Percentiles rank a stretch among this genome's conserved stretches.
phyloP scores from a whole-genome alignment of 176 grass and related monocot species.

The Oryza longistaminata region DNA sequence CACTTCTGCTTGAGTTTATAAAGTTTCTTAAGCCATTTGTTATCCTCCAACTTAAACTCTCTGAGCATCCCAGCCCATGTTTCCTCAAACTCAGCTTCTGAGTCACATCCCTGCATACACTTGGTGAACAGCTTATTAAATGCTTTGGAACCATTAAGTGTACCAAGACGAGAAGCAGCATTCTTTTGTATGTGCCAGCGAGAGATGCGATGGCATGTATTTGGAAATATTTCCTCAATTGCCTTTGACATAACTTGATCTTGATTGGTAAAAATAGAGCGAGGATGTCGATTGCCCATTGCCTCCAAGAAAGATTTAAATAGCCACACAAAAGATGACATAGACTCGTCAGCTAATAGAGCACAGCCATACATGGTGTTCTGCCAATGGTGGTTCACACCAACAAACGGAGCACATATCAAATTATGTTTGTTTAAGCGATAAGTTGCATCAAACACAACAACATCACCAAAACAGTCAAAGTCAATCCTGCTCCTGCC shows the following conservation, averaged over 20 bases:
- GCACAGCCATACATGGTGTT: conserved; percentile 76
- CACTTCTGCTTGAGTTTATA: conserved; percentile 74
- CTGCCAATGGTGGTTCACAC: conserved; percentile 88
- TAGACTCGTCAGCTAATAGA: conserved; percentile 60
- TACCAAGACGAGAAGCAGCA: conserved; percentile 65
- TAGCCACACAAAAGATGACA: conserved; percentile 62
- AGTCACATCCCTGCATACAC: conserved; percentile 68
- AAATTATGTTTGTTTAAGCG: conserved; percentile 75
- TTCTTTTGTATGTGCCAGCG: conserved; percentile 76
- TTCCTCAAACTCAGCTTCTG: conserved; percentile 65
- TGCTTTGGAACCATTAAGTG: conserved; percentile 62
- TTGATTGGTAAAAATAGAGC: conserved; percentile 72
- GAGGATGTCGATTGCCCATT: conserved; percentile 64
- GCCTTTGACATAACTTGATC: conserved; percentile 67
- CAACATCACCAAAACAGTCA: conserved; percentile 71
- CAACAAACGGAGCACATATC: conserved; percentile 67
- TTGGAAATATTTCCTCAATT: conserved; percentile 67
- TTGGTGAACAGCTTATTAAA: conserved; percentile 75
- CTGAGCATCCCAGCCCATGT: conserved; percentile 69
- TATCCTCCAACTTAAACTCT: conserved; percentile 72
- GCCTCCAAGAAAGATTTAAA: conserved; percentile 78
- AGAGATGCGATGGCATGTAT: conserved; percentile 63
- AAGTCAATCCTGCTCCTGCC: conserved; percentile 70
- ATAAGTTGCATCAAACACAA: conserved; percentile 76
- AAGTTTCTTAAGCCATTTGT: conserved; percentile 83